Conservation (phyloP, 768 basidiomycete genomes). For the Auriculariales sp. region DNA sequence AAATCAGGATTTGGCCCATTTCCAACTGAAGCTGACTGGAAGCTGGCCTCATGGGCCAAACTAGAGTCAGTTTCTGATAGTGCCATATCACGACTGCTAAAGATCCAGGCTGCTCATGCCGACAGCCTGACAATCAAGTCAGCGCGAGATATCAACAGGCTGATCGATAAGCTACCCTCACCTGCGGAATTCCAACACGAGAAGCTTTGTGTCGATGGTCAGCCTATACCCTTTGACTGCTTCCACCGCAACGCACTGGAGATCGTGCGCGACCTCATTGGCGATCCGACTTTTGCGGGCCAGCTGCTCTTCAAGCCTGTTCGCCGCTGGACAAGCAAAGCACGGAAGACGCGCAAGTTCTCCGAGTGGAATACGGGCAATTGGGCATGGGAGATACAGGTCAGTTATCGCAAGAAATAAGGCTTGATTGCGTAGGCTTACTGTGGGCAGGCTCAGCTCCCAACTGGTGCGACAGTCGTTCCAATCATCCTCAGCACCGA, state of each 20-base stretch:
- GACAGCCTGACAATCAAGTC: background rate
- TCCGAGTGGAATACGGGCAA: slow-evolving; percentile 7
- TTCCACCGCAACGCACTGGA: too few species aligned
- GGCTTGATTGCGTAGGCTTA: background rate
- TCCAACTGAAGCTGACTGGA: background rate
- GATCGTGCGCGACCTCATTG: too few species aligned
- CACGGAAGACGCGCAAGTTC: background rate
- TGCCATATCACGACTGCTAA: background rate
- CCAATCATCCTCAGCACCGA: slow-evolving; percentile 13
- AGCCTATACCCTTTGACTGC: too few species aligned
- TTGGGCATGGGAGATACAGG: slow-evolving; percentile 8
- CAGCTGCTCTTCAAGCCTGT: slow-evolving; percentile 4
- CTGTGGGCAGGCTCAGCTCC: background rate
- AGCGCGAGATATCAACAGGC: background rate
- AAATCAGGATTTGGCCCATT: background rate
- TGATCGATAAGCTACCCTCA: background rate
- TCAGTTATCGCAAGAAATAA: background rate
- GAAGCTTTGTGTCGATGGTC: background rate
- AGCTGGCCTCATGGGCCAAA: background rate
- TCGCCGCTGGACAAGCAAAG: slow-evolving; percentile 1
- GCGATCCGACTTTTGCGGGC: slow-evolving; percentile 2
- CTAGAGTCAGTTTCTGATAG: background rate
- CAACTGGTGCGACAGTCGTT: slow-evolving; percentile 6
- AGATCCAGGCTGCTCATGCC: background rate
- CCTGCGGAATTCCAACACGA: background rate